Percentiles rank a stretch among this genome's conserved stretches.
phyloP scores from a whole-genome alignment of 257 asterid species.

The Agastache rugosa region DNA sequence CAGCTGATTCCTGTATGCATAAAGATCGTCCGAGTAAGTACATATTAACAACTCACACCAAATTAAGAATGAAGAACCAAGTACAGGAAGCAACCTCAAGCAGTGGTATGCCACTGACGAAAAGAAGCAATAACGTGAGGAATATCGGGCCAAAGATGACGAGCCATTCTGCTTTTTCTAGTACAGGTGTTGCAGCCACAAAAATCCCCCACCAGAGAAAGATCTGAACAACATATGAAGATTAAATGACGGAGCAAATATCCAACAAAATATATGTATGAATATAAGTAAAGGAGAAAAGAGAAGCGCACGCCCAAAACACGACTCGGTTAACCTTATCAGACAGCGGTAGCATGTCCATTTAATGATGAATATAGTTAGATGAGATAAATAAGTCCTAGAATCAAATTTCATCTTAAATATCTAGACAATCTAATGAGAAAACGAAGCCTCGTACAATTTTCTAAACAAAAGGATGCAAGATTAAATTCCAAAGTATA shows the following conservation, averaged over 20 bases:
- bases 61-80: too few relatives aligned
- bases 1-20: slow-evolving; percentile 72
- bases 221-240: slow-evolving; percentile 55
- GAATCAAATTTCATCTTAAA: neutral
- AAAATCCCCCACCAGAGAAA: slow-evolving; percentile 98
- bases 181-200: slow-evolving; percentile 86
- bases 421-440: neutral
- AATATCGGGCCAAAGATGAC: slow-evolving; percentile 87
- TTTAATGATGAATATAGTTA: neutral
- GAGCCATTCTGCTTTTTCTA: slow-evolving; percentile 82
- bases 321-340: neutral
- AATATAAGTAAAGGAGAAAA: too few relatives aligned
- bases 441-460: slow-evolving; percentile 1
- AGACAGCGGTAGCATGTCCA: neutral
- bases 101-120: slow-evolving; percentile 88
- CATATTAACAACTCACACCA: neutral
- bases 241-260: neutral
- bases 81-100: slow-evolving; percentile 84
- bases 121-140: slow-evolving; percentile 76
- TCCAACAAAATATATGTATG: slow-evolving; percentile 10
- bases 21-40: slow-evolving; percentile 21
- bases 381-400: neutral
- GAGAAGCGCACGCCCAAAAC: too few relatives aligned
- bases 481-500: neutral
- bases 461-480: neutral